Percentiles rank a stretch among this genome's conserved stretches.
Conservation (phyloP, 306 rosid species). For the Citrullus amarus region DNA sequence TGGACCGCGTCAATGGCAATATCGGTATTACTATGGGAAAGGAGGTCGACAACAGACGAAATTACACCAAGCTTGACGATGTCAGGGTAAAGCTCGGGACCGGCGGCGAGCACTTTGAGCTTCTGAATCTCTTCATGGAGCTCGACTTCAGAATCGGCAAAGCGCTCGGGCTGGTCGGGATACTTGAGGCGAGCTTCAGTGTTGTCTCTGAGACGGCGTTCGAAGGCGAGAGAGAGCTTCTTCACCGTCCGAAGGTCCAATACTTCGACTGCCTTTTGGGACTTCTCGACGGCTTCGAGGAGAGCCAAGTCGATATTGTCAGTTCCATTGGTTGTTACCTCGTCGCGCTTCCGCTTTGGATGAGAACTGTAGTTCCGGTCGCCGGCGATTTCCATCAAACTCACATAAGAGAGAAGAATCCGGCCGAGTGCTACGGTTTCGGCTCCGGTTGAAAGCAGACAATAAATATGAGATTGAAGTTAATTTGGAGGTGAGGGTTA, state of each 20-base stretch:
- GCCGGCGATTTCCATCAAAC: constrained; percentile 30
- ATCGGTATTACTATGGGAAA: constrained; percentile 72
- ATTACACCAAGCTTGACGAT: constrained; percentile 58
- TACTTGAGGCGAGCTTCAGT: constrained; percentile 83
- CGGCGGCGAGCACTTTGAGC: constrained; percentile 75
- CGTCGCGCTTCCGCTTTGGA: constrained; percentile 60
- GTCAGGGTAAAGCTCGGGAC: constrained; percentile 83
- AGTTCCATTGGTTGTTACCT: constrained; percentile 21
- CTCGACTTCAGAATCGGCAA: constrained; percentile 83
- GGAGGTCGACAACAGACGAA: constrained; percentile 66
- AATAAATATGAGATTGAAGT: not conserved
- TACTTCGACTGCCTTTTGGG: constrained; percentile 40
- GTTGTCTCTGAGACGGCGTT: constrained; percentile 82
- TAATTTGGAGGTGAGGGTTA: not conserved
- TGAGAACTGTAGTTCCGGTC: constrained; percentile 19
- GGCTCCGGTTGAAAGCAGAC: not conserved
- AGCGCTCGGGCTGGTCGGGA: constrained; percentile 77
- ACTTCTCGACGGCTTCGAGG: constrained; percentile 72
- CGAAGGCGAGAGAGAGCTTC: constrained; percentile 73
- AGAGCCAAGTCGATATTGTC: constrained; percentile 46
- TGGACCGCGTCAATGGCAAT: constrained; percentile 75
- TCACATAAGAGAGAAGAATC: not conserved
- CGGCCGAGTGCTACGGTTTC: not conserved
- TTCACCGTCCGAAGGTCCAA: constrained; percentile 61
- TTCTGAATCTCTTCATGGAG: constrained; percentile 88